Base-by-base conservation (phyloP, 2,329 filamentous ascomycete species). In the Alternaria ventricosa region DNA sequence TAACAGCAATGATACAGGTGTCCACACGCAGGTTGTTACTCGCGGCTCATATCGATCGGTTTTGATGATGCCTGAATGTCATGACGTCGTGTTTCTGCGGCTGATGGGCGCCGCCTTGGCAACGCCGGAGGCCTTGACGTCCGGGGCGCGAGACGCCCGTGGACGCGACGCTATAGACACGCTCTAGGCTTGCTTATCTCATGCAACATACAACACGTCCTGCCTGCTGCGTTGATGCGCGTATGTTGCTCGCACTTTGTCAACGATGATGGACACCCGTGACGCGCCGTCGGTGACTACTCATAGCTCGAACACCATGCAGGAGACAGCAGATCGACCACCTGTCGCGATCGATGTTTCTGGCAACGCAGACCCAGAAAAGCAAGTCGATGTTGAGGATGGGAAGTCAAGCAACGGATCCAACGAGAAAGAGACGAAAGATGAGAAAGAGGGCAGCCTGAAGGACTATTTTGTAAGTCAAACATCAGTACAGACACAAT, bases 401-500 rank as follows among this genome's bases (percentile, higher is more conserved):
- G 22, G 13, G 41, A 22, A 55, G 13, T 45, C 53, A 18, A 44
- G 22, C 25, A 22, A 43, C 15, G 33, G 9, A 13, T 20, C 53
- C 12, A 28, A 51, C 20, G 33, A 55, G 18, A 25, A 44, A 45
- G 9, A 18, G 22, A n/a, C 18, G 23, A 15, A 55, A 18, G 18
- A 55, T 28, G 53, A 27, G 12, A 55, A 44, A 18, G 53, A 55
- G 1, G 53, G 53, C 10, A 55, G 53, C 15, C 22, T 55, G 15
- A 55, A 55, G 28, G 53, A 55, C n/a, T 55, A 43, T 22, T 55
- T 55, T 12, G 53, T 45, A 55, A 41, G 53, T 44, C n/a, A n/a
- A n/a, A n/a, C n/a, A n/a, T n/a, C n/a, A n/a, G n/a, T n/a, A n/a
- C n/a, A n/a, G n/a, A n/a, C n/a, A n/a, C n/a, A n/a, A n/a, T n/a